Percentiles rank a stretch among this genome's conserved stretches.
Evolutionary conservation across 495 filamentous ascomycete species (phyloP).

Genomic region (Rostrohypoxylon terebratum): DNA sequence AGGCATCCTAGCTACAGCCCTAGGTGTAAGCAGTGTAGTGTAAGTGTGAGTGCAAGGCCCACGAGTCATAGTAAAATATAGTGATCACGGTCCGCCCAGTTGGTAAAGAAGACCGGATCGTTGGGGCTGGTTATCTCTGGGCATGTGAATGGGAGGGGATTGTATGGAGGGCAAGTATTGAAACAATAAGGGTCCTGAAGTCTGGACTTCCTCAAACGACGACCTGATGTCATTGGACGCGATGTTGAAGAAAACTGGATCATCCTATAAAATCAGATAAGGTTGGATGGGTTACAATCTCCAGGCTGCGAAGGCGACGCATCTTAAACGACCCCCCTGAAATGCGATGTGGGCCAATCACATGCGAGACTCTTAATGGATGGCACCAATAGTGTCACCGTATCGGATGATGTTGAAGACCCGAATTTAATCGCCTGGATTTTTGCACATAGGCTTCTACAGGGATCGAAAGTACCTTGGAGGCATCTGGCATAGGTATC

Average conservation of each 20-base stretch:
- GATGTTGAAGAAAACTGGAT: slow-evolving; percentile 1
- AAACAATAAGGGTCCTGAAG: slow-evolving; percentile 35
- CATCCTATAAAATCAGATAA: slow-evolving; percentile 16
- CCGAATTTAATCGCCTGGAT: slow-evolving; percentile 31
- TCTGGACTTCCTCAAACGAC: slow-evolving; percentile 29
- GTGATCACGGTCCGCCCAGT: slow-evolving; percentile 29
- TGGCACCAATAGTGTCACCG: slow-evolving; percentile 31
- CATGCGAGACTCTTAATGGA: background rate
- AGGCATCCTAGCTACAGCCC: slow-evolving; percentile 11
- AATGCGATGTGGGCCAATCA: slow-evolving; percentile 25
- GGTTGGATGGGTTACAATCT: slow-evolving; percentile 28
- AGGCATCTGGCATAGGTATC: slow-evolving; percentile 8
- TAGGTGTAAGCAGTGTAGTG: slow-evolving; percentile 36
- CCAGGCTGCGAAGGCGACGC: slow-evolving; percentile 19
- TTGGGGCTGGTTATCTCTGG: slow-evolving; percentile 34
- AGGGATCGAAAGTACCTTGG: slow-evolving; percentile 13
- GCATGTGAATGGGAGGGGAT: slow-evolving; percentile 36
- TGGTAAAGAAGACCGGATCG: slow-evolving; percentile 33
- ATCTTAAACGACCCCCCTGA: slow-evolving; percentile 17
- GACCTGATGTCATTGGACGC: slow-evolving; percentile 36
- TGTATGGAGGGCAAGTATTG: slow-evolving; percentile 17
- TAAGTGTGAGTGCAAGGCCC: slow-evolving; percentile 21
- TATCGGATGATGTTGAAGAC: slow-evolving; percentile 45
- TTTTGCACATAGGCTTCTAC: background rate
- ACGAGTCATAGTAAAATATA: slow-evolving; percentile 39